Percentiles rank a stretch among this genome's conserved stretches.
Evolutionary conservation across 2,329 filamentous ascomycete genomes (phyloP).

Genomic region (Thielaviopsis euricoi): DNA sequence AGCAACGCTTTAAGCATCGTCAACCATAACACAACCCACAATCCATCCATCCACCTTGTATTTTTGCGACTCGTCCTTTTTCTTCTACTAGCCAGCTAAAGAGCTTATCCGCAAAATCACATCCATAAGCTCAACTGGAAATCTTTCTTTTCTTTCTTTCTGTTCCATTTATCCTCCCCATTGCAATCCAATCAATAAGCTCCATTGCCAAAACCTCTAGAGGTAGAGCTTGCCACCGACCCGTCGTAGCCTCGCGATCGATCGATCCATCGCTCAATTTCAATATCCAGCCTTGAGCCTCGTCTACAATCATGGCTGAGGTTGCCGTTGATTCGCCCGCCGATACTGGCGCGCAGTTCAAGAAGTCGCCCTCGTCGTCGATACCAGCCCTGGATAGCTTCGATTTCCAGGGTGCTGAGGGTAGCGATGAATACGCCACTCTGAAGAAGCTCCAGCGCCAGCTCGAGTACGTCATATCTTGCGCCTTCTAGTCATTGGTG

Average conservation of each 20-base stretch:
- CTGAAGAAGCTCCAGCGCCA: conserved; percentile 95
- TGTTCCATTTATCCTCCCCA: not conserved
- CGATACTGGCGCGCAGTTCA: conserved; percentile 59
- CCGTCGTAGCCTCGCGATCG: conserved; percentile 2
- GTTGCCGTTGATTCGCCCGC: conserved; percentile 67
- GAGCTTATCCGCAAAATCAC: not conserved
- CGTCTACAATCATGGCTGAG: conserved; percentile 54
- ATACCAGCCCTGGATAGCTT: conserved; percentile 84
- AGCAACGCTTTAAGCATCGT: not conserved
- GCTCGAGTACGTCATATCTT: conserved; percentile 52
- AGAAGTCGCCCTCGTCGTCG: conserved; percentile 60
- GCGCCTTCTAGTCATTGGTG: not conserved
- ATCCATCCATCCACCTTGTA: no score
- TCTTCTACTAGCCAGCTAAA: not conserved
- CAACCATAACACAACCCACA: not conserved
- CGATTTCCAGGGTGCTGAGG: conserved; percentile 66
- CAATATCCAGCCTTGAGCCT: not conserved
- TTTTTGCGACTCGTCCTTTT: not conserved
- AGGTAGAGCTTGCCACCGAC: not conserved
- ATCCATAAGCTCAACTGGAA: not conserved
- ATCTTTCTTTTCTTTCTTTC: not conserved
- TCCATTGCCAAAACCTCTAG: not conserved
- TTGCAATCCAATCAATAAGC: not conserved
- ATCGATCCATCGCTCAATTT: not conserved
- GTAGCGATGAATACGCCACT: conserved; percentile 81